phyloP scores from a whole-genome alignment of 2,329 filamentous ascomycete species.

The Ophiostoma sp. region DNA sequence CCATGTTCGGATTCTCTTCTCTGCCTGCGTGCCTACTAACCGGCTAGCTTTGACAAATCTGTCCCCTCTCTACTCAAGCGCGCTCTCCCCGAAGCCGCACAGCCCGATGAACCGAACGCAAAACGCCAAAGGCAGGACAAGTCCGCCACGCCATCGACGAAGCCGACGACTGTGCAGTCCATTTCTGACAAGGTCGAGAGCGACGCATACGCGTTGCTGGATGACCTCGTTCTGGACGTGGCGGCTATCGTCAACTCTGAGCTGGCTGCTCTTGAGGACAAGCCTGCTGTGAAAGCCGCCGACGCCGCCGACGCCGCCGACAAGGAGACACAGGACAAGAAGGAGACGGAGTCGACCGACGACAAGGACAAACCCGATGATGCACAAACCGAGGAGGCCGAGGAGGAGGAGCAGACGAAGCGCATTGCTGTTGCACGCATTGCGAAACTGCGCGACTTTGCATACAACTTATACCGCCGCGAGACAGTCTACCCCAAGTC shows the following conservation, averaged over 20 bases:
- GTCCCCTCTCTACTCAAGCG: constrained; percentile 51
- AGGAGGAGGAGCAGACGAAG: constrained; percentile 24
- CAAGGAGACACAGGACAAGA: not conserved
- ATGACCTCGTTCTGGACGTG: constrained; percentile 59
- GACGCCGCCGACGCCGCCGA: not conserved
- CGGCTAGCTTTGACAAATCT: constrained; percentile 47
- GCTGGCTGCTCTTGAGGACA: constrained; percentile 42
- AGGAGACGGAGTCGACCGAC: not conserved
- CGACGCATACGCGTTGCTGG: constrained; percentile 53
- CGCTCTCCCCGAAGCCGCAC: constrained; percentile 38
- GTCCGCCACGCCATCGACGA: constrained; percentile 30
- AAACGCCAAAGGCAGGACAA: constrained; percentile 55
- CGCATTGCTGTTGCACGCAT: constrained; percentile 42
- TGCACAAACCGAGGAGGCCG: not conserved
- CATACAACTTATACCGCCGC: constrained; percentile 57
- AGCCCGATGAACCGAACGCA: constrained; percentile 47
- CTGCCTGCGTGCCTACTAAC: not conserved
- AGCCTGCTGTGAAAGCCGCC: constrained; percentile 1
- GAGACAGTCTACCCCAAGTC: constrained; percentile 50
- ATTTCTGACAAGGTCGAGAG: constrained; percentile 51
- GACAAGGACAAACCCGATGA: not conserved
- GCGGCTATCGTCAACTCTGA: constrained; percentile 34
- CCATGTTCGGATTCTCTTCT: not conserved
- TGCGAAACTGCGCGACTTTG: constrained; percentile 55
- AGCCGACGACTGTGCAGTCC: constrained; percentile 24